Conservation (phyloP, 2,329 filamentous ascomycete species). For the Immersiporthe knoxdaviesiana region DNA sequence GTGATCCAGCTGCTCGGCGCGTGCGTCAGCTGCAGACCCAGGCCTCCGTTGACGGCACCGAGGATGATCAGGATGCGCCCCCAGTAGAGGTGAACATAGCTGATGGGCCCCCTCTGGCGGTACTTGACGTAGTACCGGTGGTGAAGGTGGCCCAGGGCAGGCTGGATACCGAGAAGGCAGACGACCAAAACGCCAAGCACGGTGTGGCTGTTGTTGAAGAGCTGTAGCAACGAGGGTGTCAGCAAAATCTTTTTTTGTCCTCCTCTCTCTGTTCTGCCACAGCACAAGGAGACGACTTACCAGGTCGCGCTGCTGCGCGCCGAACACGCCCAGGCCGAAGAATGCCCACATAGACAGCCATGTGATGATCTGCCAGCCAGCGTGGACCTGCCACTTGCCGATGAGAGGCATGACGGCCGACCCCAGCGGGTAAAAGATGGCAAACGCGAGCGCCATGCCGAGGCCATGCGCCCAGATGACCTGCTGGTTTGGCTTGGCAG, state of each 20-base stretch:
- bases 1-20: constrained; percentile 48
- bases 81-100: constrained; percentile 65
- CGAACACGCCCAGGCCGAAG: constrained; percentile 59
- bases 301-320: constrained; percentile 44
- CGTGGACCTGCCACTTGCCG: constrained; percentile 62
- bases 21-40: constrained; percentile 58
- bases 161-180: constrained; percentile 59
- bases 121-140: constrained; percentile 57
- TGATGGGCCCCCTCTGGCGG: constrained; percentile 52
- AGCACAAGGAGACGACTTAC: constrained; percentile 38
- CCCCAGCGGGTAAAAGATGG: constrained; percentile 62
- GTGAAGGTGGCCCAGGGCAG: constrained; percentile 60
- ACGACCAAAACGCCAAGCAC: constrained; percentile 59
- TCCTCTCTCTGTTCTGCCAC: too few species aligned
- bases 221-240: constrained; percentile 42
- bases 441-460: constrained; percentile 63
- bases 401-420: constrained; percentile 63
- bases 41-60: constrained; percentile 65
- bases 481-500: constrained; percentile 20
- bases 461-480: constrained; percentile 56
- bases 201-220: constrained; percentile 57
- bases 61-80: constrained; percentile 61
- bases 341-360: constrained; percentile 63
- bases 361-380: constrained; percentile 55
- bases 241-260: not conserved